Conservation (phyloP, 257 asterid genomes). For the Vinca minor region DNA sequence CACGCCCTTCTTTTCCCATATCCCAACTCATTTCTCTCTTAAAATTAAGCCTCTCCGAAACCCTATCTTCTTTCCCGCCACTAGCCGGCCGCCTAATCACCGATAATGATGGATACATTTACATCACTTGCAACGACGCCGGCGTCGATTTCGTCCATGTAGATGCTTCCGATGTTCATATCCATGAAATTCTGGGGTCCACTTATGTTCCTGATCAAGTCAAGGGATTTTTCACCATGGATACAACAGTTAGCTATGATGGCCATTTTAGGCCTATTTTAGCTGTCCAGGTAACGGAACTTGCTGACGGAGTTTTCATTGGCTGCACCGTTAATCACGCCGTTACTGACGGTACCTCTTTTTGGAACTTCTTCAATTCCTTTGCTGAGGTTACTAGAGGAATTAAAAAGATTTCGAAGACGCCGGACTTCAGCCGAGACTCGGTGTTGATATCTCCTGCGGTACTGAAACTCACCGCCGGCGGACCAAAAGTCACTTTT, state of each 20-base stretch:
- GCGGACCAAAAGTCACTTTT: constrained; percentile 51
- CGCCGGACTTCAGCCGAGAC: constrained; percentile 52
- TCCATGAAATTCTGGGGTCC: constrained; percentile 29
- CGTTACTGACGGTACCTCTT: constrained; percentile 55
- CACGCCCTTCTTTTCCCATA: constrained; percentile 31
- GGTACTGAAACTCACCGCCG: constrained; percentile 43
- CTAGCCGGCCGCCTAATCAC: constrained; percentile 62
- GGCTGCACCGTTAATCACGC: constrained; percentile 66
- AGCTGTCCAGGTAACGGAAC: constrained; percentile 59
- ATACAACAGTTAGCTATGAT: constrained; percentile 39
- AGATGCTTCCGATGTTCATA: constrained; percentile 23
- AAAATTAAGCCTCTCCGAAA: constrained; percentile 30
- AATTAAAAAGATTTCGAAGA: constrained; percentile 28
- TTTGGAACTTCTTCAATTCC: constrained; percentile 59
- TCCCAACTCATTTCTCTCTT: constrained; percentile 26
- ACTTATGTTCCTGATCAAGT: constrained; percentile 32
- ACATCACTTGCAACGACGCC: constrained; percentile 47
- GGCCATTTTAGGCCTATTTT: constrained; percentile 49
- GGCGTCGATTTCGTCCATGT: constrained; percentile 52
- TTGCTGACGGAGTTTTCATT: constrained; percentile 57
- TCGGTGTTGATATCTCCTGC: constrained; percentile 49
- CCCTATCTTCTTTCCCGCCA: constrained; percentile 55
- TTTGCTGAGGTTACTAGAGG: constrained; percentile 54
- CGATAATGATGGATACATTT: constrained; percentile 41
- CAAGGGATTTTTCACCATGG: constrained; percentile 39